Evolutionary conservation across 768 basidiomycete species (phyloP).

Genomic region (Tephrocybe sp.): DNA sequence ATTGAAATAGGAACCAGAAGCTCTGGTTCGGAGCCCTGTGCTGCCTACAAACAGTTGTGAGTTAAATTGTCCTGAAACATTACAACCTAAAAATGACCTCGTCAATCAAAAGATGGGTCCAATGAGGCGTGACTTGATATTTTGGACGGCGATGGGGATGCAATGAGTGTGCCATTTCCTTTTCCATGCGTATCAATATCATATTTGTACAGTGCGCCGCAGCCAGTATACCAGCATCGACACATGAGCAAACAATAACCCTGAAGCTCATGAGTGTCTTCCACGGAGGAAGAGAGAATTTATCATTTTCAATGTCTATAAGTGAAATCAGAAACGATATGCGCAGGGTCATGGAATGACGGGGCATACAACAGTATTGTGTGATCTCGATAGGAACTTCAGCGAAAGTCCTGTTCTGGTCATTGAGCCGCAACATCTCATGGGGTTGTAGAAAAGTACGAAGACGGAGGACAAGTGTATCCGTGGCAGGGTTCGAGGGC

Average conservation of each 20-base stretch:
- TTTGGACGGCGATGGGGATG: slow-evolving; percentile 34
- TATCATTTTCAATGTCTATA: slow-evolving; percentile 43
- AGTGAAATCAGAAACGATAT: neutral
- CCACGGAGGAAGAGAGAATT: slow-evolving; percentile 45
- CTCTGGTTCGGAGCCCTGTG: slow-evolving; percentile 52
- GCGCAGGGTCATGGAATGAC: neutral
- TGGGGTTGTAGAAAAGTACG: slow-evolving; percentile 33
- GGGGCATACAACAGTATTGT: slow-evolving; percentile 43
- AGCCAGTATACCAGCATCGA: slow-evolving; percentile 43
- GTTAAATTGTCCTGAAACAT: neutral
- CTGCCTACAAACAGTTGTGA: slow-evolving; percentile 32
- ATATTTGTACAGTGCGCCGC: slow-evolving; percentile 44
- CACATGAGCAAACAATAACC: slow-evolving; percentile 44
- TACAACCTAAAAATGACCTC: slow-evolving; percentile 29
- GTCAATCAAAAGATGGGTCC: slow-evolving; percentile 52
- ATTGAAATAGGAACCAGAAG: slow-evolving; percentile 49
- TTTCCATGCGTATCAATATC: slow-evolving; percentile 36
- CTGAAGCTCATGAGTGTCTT: slow-evolving; percentile 42
- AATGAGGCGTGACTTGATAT: slow-evolving; percentile 38
- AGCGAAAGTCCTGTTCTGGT: slow-evolving; percentile 46
- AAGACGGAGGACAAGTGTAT: slow-evolving; percentile 43
- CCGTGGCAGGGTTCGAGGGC: slow-evolving; percentile 50
- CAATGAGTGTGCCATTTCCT: slow-evolving; percentile 30
- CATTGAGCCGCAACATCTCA: slow-evolving; percentile 47
- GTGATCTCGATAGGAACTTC: slow-evolving; percentile 44